A percentile compares a stretch with the other conserved stretches of the same genome.
phyloP scores from a whole-genome alignment of 768 basidiomycete species.

The Hericium alpestre region DNA sequence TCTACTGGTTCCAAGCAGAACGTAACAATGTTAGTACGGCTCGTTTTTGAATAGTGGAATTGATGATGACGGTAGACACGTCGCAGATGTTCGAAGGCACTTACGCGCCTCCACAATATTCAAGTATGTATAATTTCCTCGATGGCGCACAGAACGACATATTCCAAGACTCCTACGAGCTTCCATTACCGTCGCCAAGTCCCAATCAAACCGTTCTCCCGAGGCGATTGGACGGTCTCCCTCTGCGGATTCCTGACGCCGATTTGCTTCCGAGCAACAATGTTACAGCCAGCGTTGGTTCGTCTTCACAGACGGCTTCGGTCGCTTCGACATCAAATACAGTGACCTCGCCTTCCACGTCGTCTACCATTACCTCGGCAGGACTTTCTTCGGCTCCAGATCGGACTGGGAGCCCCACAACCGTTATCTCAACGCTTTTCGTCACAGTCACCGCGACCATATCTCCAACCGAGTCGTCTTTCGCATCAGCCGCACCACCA shows the following conservation, averaged over 20 bases:
- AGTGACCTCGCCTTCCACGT: neutral
- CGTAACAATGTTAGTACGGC: constrained; percentile 43
- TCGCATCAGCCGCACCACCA: neutral
- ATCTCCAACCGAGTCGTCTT: neutral
- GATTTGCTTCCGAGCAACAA: neutral
- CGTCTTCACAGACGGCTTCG: neutral
- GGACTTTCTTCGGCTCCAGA: too few relatives aligned
- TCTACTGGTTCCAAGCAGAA: constrained; percentile 61
- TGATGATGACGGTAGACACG: neutral
- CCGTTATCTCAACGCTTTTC: neutral
- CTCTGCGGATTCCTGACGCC: neutral
- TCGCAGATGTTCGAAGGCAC: constrained; percentile 48
- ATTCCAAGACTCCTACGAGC: constrained; percentile 40
- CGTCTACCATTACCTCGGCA: neutral
- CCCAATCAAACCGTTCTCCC: constrained; percentile 1
- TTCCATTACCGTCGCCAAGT: constrained; percentile 15
- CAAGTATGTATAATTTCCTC: constrained; percentile 49
- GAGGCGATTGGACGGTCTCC: neutral
- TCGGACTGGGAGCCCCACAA: neutral
- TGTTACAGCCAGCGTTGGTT: neutral
- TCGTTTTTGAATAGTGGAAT: neutral
- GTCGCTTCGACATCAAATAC: neutral
- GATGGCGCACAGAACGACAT: constrained; percentile 63
- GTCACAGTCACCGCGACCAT: neutral
- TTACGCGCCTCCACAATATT: constrained; percentile 49